Evolutionary conservation across 345 rosid genomes (phyloP).

Genomic region (Bruguiera sexangula): DNA sequence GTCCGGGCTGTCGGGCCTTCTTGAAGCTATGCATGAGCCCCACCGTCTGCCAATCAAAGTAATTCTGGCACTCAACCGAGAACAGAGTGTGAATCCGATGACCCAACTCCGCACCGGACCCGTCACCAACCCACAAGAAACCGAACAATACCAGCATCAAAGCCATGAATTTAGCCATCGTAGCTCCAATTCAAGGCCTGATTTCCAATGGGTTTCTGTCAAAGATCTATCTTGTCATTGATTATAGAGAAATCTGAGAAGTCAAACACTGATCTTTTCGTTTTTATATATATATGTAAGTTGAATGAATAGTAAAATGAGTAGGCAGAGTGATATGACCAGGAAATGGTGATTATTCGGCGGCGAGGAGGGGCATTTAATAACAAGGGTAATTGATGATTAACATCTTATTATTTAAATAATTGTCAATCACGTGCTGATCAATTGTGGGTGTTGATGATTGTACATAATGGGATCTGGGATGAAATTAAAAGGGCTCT

Average conservation of each 20-base stretch:
- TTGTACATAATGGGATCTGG: not conserved
- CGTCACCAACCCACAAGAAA: slow-evolving; percentile 25
- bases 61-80: slow-evolving; percentile 92
- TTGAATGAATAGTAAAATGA: not conserved
- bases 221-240: slow-evolving; percentile 40
- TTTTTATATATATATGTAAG: not conserved
- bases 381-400: not conserved
- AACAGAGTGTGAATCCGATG: slow-evolving; percentile 88
- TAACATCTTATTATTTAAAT: not conserved
- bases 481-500: not conserved
- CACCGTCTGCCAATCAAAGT: slow-evolving; percentile 99
- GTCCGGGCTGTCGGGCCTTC: slow-evolving; percentile 90
- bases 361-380: not conserved
- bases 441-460: not conserved
- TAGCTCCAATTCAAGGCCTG: slow-evolving; percentile 30
- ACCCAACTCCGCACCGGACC: slow-evolving; percentile 32
- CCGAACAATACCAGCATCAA: slow-evolving; percentile 9
- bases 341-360: not conserved
- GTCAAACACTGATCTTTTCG: slow-evolving; percentile 34
- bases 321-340: slow-evolving; percentile 4
- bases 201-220: slow-evolving; percentile 27
- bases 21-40: slow-evolving; percentile 88
- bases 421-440: not conserved
- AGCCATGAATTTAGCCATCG: slow-evolving; percentile 38
- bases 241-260: slow-evolving; percentile 9